Evolutionary conservation across 1,284 basidiomycete genomes (phyloP).

Genomic region (Vanrija humicola): DNA sequence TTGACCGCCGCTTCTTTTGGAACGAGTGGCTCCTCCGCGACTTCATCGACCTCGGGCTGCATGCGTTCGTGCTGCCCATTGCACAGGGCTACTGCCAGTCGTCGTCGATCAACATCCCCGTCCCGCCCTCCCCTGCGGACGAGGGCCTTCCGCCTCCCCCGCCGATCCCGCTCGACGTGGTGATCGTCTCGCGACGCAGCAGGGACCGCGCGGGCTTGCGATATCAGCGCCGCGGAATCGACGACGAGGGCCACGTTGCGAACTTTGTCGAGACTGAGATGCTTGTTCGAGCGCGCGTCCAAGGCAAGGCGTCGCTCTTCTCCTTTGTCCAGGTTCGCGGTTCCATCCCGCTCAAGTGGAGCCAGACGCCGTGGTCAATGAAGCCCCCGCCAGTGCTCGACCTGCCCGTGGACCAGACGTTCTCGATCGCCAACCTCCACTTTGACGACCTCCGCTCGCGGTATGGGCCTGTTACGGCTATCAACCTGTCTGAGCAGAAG

Average conservation of each 20-base stretch:
- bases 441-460: conserved; percentile 62
- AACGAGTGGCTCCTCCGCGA: conserved; percentile 50
- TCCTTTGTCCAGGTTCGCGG: conserved; percentile 85
- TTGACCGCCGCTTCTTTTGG: conserved; percentile 55
- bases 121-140: conserved; percentile 21
- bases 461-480: conserved; percentile 73
- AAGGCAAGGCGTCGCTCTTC: conserved; percentile 70
- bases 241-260: conserved; percentile 54
- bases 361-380: conserved; percentile 64
- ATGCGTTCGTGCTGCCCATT: conserved; percentile 76
- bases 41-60: conserved; percentile 53
- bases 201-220: conserved; percentile 54
- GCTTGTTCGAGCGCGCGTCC: conserved; percentile 63
- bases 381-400: conserved; percentile 85
- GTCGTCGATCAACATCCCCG: conserved; percentile 61
- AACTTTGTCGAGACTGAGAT: conserved; percentile 59
- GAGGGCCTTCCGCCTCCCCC: conserved; percentile 2
- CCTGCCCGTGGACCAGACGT: conserved; percentile 67
- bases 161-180: conserved; percentile 48
- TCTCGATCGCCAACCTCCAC: conserved; percentile 68
- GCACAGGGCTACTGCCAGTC: conserved; percentile 86
- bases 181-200: conserved; percentile 53
- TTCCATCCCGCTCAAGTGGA: conserved; percentile 87
- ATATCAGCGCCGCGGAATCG: conserved; percentile 55
- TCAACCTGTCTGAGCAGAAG: conserved; percentile 85